A percentile compares a stretch with the other conserved stretches of the same genome.
These are phyloP conservation scores for Nannochloropsis oceanica DNA, from an alignment of 108 stramenopile species.

Conservation along the genomic window DNA sequence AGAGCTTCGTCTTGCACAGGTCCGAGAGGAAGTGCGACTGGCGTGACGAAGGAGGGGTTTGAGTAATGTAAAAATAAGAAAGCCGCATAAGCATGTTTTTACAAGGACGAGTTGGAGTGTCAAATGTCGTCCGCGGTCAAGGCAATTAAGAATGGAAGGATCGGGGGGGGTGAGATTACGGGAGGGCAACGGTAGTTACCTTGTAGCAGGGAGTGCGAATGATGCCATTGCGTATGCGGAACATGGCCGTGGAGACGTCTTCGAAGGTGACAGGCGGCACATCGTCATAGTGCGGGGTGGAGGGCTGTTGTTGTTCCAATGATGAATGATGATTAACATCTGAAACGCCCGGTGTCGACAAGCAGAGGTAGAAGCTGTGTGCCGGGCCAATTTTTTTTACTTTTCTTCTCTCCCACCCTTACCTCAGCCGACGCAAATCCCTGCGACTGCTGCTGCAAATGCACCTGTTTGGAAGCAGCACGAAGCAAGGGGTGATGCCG, in stretches of 20 bases:
- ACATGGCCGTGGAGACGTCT: slow-evolving; percentile 39
- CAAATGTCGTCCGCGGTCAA: too few relatives aligned
- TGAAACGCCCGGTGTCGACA: background rate
- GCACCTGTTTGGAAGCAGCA: background rate
- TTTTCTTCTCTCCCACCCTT: background rate
- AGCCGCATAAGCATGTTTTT: too few relatives aligned
- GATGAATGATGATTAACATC: too few relatives aligned
- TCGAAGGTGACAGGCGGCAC: background rate
- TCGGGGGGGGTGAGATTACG: too few relatives aligned
- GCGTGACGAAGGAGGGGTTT: background rate
- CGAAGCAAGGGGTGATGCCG: background rate
- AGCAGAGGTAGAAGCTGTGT: background rate
- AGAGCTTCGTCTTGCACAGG: slow-evolving; percentile 1
- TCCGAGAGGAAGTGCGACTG: slow-evolving; percentile 16
- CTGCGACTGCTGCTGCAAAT: background rate
- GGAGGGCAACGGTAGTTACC: background rate
- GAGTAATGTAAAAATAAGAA: too few relatives aligned
- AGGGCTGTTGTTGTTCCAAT: background rate
- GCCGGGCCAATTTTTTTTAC: background rate
- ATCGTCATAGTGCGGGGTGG: background rate
- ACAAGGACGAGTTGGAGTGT: too few relatives aligned
- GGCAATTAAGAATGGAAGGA: too few relatives aligned
- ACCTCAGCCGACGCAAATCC: background rate
- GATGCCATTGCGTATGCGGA: slow-evolving; percentile 35
- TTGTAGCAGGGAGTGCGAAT: slow-evolving; percentile 12